Percentiles rank a stretch among this genome's conserved stretches.
Conservation (phyloP, 805 yeast species). For the Metschnikowia arizonensis region DNA sequence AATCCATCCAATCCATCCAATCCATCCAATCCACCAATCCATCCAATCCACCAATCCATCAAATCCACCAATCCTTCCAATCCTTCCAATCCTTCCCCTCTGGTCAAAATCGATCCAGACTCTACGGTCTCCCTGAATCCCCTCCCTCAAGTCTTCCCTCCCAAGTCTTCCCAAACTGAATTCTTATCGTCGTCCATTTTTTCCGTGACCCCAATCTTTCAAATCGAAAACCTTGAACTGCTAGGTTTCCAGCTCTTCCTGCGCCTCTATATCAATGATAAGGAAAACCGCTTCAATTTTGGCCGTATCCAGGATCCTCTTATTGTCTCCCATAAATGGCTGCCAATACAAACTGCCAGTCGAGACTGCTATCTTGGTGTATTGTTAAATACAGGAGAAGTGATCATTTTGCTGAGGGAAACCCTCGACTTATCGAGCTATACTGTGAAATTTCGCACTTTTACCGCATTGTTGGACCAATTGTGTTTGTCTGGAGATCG, state of each 20-base stretch:
- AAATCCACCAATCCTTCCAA: too few relatives aligned
- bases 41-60: too few relatives aligned
- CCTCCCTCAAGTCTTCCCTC: too few relatives aligned
- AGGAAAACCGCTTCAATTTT: constrained; percentile 28
- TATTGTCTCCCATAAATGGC: constrained; percentile 36
- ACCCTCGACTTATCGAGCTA: constrained; percentile 24
- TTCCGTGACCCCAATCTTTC: constrained; percentile 23
- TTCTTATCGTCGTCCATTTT: constrained; percentile 21
- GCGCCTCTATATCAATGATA: constrained; percentile 22
- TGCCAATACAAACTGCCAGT: constrained; percentile 21
- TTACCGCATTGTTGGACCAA: constrained; percentile 24
- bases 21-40: too few relatives aligned
- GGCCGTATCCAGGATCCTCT: constrained; percentile 30
- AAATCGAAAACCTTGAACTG: constrained; percentile 24
- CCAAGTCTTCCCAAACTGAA: constrained; percentile 4
- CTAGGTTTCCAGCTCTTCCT: constrained; percentile 30
- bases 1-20: too few relatives aligned
- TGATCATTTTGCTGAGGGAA: constrained; percentile 29
- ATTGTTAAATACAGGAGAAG: constrained; percentile 36
- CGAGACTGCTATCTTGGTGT: constrained; percentile 32
- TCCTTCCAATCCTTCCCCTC: too few relatives aligned
- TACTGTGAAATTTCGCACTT: constrained; percentile 23
- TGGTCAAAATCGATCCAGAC: too few relatives aligned
- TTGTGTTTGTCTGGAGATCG: constrained; percentile 18
- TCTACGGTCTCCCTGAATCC: too few relatives aligned